Conservation (phyloP, 352 stramenopile species). For the Globisporangium iwayamae region DNA sequence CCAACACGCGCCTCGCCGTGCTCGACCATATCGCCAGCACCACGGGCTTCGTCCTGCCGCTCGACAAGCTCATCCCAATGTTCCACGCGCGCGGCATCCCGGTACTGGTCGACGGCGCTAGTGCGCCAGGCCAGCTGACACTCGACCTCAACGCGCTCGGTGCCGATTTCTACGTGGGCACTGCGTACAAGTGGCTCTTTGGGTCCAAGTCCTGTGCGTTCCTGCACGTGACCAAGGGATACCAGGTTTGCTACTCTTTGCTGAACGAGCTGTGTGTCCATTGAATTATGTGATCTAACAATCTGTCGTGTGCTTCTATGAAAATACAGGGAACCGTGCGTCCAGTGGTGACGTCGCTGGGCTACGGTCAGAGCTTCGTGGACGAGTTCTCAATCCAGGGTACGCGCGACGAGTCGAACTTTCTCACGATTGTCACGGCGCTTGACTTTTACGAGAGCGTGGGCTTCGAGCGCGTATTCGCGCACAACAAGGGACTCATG, state of each 20-base stretch:
- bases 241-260: constrained; percentile 26
- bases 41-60: constrained; percentile 69
- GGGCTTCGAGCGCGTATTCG: constrained; percentile 64
- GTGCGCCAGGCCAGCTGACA: constrained; percentile 64
- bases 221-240: constrained; percentile 78
- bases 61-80: constrained; percentile 80
- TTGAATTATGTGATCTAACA: neutral
- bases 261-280: neutral
- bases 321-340: constrained; percentile 44
- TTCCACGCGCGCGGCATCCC: constrained; percentile 77
- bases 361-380: constrained; percentile 75
- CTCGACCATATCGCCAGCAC: constrained; percentile 82
- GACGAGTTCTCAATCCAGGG: constrained; percentile 85
- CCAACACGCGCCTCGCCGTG: constrained; percentile 80
- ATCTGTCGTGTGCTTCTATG: constrained; percentile 1
- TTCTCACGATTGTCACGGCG: constrained; percentile 75
- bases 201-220: constrained; percentile 85
- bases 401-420: constrained; percentile 80
- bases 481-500: constrained; percentile 82
- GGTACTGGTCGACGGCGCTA: constrained; percentile 78
- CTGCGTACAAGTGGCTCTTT: constrained; percentile 84
- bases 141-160: constrained; percentile 64
- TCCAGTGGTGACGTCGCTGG: constrained; percentile 77
- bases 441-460: constrained; percentile 85
- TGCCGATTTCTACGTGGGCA: constrained; percentile 84